These are phyloP conservation scores for Magnolia officinalis DNA, from an alignment of 164 flowering plant genomes.

Conservation along the genomic window DNA sequence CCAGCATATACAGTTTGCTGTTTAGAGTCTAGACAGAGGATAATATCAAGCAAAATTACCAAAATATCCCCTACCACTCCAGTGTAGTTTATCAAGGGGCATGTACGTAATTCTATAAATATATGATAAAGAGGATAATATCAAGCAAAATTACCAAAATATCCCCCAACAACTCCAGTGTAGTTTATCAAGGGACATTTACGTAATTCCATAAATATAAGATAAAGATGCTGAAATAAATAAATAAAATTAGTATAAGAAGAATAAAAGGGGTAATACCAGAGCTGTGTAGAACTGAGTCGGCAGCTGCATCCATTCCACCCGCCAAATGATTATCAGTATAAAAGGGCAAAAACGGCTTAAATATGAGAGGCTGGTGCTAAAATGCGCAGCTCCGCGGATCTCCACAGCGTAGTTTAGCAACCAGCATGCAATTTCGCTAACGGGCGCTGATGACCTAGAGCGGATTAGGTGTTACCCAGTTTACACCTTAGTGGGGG, in stretches of 20 bases:
- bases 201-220: too few species aligned
- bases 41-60: neutral
- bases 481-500: too few species aligned
- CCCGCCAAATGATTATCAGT: conserved; percentile 2
- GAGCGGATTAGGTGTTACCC: too few species aligned
- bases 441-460: too few species aligned
- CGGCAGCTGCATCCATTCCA: conserved; percentile 63
- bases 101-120: too few species aligned
- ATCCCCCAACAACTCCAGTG: too few species aligned
- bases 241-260: neutral
- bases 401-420: too few species aligned
- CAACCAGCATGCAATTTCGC: too few species aligned
- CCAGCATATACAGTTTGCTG: neutral
- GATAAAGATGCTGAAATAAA: too few species aligned
- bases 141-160: neutral
- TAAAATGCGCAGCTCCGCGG: too few species aligned
- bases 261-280: conserved; percentile 33
- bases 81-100: too few species aligned
- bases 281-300: conserved; percentile 92
- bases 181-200: too few species aligned
- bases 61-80: neutral
- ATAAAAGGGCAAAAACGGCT: neutral
- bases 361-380: neutral
- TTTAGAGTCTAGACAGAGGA: neutral
- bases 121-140: neutral